Conservation (phyloP, 1,284 basidiomycete species). For the Neonothopanus nambi region DNA sequence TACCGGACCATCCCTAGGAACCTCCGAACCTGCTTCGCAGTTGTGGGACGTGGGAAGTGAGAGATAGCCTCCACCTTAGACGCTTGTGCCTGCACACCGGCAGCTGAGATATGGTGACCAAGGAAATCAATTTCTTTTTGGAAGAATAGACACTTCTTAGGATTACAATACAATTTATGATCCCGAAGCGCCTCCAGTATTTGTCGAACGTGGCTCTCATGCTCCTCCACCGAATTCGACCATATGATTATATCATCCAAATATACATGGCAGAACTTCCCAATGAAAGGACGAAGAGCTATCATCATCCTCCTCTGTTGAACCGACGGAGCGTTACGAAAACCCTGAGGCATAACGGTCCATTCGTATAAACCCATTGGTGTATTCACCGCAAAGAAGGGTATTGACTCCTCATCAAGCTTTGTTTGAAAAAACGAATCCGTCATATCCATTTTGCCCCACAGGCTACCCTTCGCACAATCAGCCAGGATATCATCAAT, state of each 20-base stretch:
- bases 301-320: constrained; percentile 30
- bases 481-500: constrained; percentile 30
- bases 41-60: constrained; percentile 27
- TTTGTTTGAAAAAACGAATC: constrained; percentile 38
- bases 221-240: constrained; percentile 32
- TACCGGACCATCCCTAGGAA: constrained; percentile 35
- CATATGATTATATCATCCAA: constrained; percentile 39
- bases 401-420: constrained; percentile 31
- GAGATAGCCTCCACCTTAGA: background rate
- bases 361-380: constrained; percentile 35
- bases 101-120: constrained; percentile 27
- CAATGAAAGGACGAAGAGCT: constrained; percentile 25
- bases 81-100: constrained; percentile 25
- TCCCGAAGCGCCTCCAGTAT: constrained; percentile 24
- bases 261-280: constrained; percentile 16
- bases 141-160: constrained; percentile 26
- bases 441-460: constrained; percentile 37
- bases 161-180: constrained; percentile 27
- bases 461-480: constrained; percentile 27
- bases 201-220: constrained; percentile 26
- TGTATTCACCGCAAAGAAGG: constrained; percentile 30
- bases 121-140: constrained; percentile 24
- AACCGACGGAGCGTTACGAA: constrained; percentile 31
- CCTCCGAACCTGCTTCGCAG: constrained; percentile 21
- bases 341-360: constrained; percentile 35